Percentiles rank a stretch among this genome's conserved stretches.
Conservation (phyloP, 257 asterid genomes). For the Salvia splendens region DNA sequence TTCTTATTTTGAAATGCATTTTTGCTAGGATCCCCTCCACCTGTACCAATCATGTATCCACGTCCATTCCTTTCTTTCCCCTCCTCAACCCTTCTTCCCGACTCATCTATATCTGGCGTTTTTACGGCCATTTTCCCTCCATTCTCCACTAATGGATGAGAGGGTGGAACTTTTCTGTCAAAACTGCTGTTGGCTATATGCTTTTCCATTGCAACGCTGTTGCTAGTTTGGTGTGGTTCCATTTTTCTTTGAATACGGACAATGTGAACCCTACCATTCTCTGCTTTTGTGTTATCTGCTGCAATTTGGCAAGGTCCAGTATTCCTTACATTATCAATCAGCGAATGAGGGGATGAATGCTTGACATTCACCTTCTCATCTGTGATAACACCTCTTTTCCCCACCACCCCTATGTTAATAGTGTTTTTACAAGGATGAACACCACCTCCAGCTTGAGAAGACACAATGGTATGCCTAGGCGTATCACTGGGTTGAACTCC, state of each 20-base stretch:
- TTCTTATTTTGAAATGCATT: constrained; percentile 40
- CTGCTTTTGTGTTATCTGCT: constrained; percentile 21
- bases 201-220: no score
- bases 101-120: no score
- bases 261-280: constrained; percentile 25
- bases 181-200: no score
- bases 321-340: constrained; percentile 35
- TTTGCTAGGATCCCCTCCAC: constrained; percentile 35
- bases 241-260: no score
- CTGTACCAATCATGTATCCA: constrained; percentile 24
- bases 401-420: constrained; percentile 17
- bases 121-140: no score
- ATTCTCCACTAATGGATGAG: no score
- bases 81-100: constrained; percentile 27
- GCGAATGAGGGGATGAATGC: constrained; percentile 37
- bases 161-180: no score
- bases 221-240: no score
- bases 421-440: constrained; percentile 31
- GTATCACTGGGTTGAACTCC: constrained; percentile 35
- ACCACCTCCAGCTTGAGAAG: constrained; percentile 37
- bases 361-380: constrained; percentile 34
- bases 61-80: constrained; percentile 36
- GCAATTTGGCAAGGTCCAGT: constrained; percentile 29
- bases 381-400: constrained; percentile 22
- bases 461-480: constrained; percentile 32